Base-by-base conservation (phyloP, 345 rosid genomes). In the Camelina laxa region DNA sequence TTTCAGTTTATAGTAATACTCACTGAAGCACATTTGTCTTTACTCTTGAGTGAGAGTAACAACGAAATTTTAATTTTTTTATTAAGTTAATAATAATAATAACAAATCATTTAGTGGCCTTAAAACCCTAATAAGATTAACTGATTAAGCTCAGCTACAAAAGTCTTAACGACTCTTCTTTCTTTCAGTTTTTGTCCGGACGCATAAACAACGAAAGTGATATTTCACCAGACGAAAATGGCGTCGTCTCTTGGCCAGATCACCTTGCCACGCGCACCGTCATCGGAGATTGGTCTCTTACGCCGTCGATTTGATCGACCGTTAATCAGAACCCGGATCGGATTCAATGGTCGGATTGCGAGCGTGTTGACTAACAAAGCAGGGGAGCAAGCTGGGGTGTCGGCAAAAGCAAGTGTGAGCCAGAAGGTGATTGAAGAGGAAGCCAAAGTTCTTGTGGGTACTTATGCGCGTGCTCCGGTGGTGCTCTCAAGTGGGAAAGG, bases 401-500 rank as follows among this genome's bases (percentile, higher is more conserved):
- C 59, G 55, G 54, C 36, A 0, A 78, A 73, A 56, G 13, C 45
- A 27, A 79, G 51, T 17, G 67, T 69, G 68, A 86, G 85, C 79
- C 67, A 82, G 71, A 85, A 79, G 76, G 81, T 89, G 73, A 89
- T 91, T 47, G 97, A 86, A 75, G 80, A 77, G 62, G 98, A 84
- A 65, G 77, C 73, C 64, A 84, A 67, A 45, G 70, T 88, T 44
- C 39, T 91, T 1, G 98, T 91, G 71, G 92, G 96, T 7, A 85
- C 97, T 0, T 93, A 93, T 64, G 93, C 92, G 3, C 86, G 97
- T 42, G 65, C 90, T 36, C 98, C 97, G 0, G 45, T 91, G 30
- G 98, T 91, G 74, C 76, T 91, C 2, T 72, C 80, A 30, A 77
- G 87, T 58, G 98, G 96, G 12, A 85, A 83, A 42, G 91, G 96